Evolutionary conservation across 2,329 filamentous ascomycete genomes (phyloP), one percentile per base, ranked within the genome.

Genomic region (Alternaria alternata): DNA sequence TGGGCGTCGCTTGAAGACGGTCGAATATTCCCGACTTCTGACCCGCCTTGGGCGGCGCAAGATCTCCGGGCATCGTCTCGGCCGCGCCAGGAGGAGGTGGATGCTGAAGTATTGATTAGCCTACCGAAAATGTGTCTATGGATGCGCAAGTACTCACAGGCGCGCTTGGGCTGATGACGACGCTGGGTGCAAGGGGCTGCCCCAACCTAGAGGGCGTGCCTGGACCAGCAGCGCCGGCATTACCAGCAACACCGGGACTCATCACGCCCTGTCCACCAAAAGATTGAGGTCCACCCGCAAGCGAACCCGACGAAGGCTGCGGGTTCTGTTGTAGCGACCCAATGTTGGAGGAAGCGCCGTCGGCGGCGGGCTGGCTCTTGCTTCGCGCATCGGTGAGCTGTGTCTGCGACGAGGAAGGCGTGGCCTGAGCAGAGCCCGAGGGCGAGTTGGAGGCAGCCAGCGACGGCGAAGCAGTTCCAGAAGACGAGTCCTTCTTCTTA

Each of bases 61-160:
- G 89, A 77, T 99, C 95, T 75, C 96, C 93, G 53, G 95, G 95
- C 94, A 99, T 98, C 6, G 94, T 97, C 82, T 99, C 95, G 66
- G 94, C 91, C 59, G 94, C 91, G 68, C 95, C 95, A 48, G 95
- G 95, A 63, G 93, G 93, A 51, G 95, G 94, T 44, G 95, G 84
- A 81, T 99, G 95, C 93, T 95, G 73, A 30, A 69, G 46, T 44
- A 68, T 47, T 47, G 41, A 12, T 48, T 57, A 49, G 46, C 56
- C 38, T 46, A 28, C 47, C 42, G 53, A 30, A 24, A 43, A 4
- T 7, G 12, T n/a, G 26, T 51, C 48, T n/a, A 41, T 20, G 38
- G 24, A 56, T 30, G 32, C 34, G 41, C 28, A 5, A 20, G 24
- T 30, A 76, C 77, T 72, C 68, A 79, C 77, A 57, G 94, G 93